Evolutionary conservation across 192 early-diverging fungal species (phyloP), one percentile per base, ranked within the genome.

Genomic region (Paraglomus brasilianum): DNA sequence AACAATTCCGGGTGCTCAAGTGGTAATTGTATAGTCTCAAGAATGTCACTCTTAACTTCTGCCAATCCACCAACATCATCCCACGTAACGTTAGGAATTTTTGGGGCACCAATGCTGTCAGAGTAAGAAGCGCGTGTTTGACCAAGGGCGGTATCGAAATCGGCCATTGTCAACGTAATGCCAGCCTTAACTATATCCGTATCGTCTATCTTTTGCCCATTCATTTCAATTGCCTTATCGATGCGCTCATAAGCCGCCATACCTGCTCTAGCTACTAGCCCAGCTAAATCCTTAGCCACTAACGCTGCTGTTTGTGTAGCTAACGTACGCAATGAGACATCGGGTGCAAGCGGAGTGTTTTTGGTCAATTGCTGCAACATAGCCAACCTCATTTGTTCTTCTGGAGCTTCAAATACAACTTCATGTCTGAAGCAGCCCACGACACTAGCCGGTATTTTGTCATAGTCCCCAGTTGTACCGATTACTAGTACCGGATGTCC

Each of bases 31-130:
- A 99, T 96, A 0, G 96, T 99, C 71, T 98, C 97, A 48, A 94
- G 71, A 70, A 99, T 95, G 67, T 91, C 90, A 63, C 91, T 86
- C 74, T 97, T 97, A 42, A 97, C 94, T 50, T 92, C 86, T 1
- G 89, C 87, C 47, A 99, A 77, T 15, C 97, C 97, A 53, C 97
- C 97, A 36, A 99, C 92, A 75, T 99, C 97, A 60, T 97, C 95
- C 94, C 97, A 99, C 17, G 91, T 92, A 51, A 99, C 96, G 59
- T 91, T 94, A 8, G 97, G 97, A 64, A 99, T 99, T 86, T 96
- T 94, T 65, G 96, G 96, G 13, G 95, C 96, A 5, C 96, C 96
- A 56, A 98, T 92, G 7, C 87, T 90, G 52, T 97, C 94, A 8
- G 93, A 90, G 64, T 97, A 93, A 36, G 86, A 85, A 46, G 89